Evolutionary conservation across 768 basidiomycete genomes (phyloP).

Genomic region (Crassisporium funariophilum): DNA sequence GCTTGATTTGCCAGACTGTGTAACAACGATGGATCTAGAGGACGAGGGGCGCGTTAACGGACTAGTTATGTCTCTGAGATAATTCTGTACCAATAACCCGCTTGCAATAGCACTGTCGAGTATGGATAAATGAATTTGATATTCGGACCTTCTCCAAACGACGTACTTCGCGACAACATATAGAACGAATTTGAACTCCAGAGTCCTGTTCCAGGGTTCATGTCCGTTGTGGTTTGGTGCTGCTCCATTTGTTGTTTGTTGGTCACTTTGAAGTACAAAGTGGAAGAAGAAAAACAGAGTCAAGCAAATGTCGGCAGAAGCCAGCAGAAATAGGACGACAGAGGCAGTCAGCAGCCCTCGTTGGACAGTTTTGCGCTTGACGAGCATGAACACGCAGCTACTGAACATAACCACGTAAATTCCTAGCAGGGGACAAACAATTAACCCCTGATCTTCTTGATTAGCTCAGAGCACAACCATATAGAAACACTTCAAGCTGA

Average conservation of each 20-base stretch:
- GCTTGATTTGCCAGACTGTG: constrained; percentile 17
- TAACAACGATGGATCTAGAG: constrained; percentile 21
- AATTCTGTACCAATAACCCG: constrained; percentile 17
- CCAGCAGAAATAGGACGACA: constrained; percentile 19
- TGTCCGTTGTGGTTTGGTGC: neutral
- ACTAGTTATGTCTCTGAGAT: neutral
- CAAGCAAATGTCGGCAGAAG: constrained; percentile 22
- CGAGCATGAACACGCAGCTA: constrained; percentile 14
- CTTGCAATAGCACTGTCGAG: constrained; percentile 19
- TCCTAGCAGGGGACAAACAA: constrained; percentile 5
- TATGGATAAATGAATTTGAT: neutral
- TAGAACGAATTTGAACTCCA: constrained; percentile 22
- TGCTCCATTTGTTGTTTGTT: neutral
- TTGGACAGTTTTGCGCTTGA: constrained; percentile 10
- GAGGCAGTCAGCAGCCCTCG: constrained; percentile 12
- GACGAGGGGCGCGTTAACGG: neutral
- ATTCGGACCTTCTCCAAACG: neutral
- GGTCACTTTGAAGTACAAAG: constrained; percentile 12
- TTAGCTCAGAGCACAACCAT: constrained; percentile 11
- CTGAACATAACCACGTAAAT: constrained; percentile 22
- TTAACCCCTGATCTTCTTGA: neutral
- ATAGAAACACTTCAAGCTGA: constrained; percentile 23
- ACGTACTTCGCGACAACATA: constrained; percentile 25
- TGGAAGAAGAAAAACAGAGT: constrained; percentile 25
- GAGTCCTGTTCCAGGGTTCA: constrained; percentile 16